Percentiles rank a stretch among this genome's conserved stretches.
phyloP scores from a whole-genome alignment of 1,284 basidiomycete species.

The Fomitopsis schrenkii region DNA sequence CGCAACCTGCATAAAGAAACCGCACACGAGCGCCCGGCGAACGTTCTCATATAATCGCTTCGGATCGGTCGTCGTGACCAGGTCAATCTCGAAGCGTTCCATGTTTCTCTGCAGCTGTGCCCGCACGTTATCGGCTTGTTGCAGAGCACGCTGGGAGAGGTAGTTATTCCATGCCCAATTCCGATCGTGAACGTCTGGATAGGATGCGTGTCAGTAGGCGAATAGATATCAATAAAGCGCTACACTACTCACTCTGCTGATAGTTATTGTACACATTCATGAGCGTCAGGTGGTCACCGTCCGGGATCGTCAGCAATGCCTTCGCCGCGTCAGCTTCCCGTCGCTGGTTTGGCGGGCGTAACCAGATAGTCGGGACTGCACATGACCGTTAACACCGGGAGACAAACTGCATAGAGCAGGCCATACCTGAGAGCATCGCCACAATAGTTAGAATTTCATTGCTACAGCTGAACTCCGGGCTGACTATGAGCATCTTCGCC shows the following conservation, averaged over 20 bases:
- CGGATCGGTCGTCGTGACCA: conserved; percentile 79
- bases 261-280: conserved; percentile 97
- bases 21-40: conserved; percentile 83
- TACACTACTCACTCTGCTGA: conserved; percentile 61
- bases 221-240: background rate
- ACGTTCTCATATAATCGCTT: conserved; percentile 80
- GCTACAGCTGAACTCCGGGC: conserved; percentile 93
- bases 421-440: conserved; percentile 88
- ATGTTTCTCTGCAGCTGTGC: conserved; percentile 88
- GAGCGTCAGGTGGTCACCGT: conserved; percentile 93
- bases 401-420: background rate
- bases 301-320: conserved; percentile 85
- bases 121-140: conserved; percentile 96
- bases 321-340: conserved; percentile 94
- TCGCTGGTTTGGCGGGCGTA: conserved; percentile 85
- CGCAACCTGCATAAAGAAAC: conserved; percentile 99
- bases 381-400: background rate
- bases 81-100: conserved; percentile 87
- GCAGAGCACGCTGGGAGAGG: conserved; percentile 79
- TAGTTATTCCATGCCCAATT: conserved; percentile 96
- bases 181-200: conserved; percentile 65
- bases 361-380: conserved; percentile 89
- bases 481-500: conserved; percentile 92
- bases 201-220: conserved; percentile 1
- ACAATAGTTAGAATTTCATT: conserved; percentile 96